phyloP scores from a whole-genome alignment of 345 rosid species.

The Boechera divaricarpa region DNA sequence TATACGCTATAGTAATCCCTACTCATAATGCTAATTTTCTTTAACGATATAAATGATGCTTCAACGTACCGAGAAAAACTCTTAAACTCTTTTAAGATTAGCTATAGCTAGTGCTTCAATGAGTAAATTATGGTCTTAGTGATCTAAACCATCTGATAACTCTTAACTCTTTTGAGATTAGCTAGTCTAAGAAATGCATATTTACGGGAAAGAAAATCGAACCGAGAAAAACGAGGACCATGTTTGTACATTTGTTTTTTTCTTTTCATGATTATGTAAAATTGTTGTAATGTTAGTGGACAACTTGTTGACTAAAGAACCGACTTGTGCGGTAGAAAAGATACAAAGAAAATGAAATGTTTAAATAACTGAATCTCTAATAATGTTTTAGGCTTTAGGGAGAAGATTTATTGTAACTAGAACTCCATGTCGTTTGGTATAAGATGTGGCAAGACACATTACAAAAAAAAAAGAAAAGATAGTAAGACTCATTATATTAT shows the following conservation, averaged over 20 bases:
- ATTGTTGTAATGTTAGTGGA: not conserved
- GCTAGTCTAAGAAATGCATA: not conserved
- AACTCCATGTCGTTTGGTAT: slow-evolving; percentile 20
- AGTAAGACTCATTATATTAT: no score
- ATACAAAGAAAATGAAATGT: slow-evolving; percentile 21
- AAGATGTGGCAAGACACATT: slow-evolving; percentile 22
- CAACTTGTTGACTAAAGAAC: slow-evolving; percentile 35
- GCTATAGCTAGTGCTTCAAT: no score
- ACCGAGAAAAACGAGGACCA: not conserved
- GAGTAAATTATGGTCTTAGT: slow-evolving; percentile 2
- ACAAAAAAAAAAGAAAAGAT: no score
- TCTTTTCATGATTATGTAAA: not conserved
- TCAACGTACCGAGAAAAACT: not conserved
- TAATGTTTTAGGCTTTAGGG: slow-evolving; percentile 5
- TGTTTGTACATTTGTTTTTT: not conserved
- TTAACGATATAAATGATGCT: not conserved
- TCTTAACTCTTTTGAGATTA: not conserved
- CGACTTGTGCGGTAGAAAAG: slow-evolving; percentile 30
- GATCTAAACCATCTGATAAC: not conserved
- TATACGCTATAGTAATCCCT: slow-evolving; percentile 19
- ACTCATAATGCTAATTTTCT: not conserved
- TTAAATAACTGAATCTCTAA: slow-evolving; percentile 25
- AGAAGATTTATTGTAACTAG: slow-evolving; percentile 12
- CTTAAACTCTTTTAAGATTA: no score
- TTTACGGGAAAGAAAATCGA: not conserved